A percentile compares a stretch with the other conserved stretches of the same genome.
These are phyloP conservation scores for Sphagnum tenellum DNA, from an alignment of 225 moss, liverwort and hornwort species.

Conservation along the genomic window DNA sequence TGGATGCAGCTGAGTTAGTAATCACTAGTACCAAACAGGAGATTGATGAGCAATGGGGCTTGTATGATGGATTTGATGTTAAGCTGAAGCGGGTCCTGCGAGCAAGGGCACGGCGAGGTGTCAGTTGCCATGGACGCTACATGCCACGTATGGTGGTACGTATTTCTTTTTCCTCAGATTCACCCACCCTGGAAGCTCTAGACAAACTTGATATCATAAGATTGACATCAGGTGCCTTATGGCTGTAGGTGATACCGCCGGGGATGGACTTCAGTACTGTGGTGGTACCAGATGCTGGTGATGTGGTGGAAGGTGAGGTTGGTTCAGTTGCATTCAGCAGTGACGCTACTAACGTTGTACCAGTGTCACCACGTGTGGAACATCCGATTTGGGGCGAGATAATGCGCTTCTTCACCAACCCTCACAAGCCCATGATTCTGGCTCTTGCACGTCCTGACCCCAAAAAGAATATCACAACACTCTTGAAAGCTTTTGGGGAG, in stretches of 20 bases:
- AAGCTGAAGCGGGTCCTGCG: slow-evolving; percentile 59
- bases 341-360: slow-evolving; percentile 30
- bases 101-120: slow-evolving; percentile 45
- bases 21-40: slow-evolving; percentile 80
- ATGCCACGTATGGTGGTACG: slow-evolving; percentile 77
- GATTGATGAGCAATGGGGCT: slow-evolving; percentile 78
- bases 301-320: slow-evolving; percentile 36
- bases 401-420: slow-evolving; percentile 64
- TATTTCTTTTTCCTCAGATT: slow-evolving; percentile 2
- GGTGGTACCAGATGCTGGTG: slow-evolving; percentile 45
- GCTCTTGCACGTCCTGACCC: slow-evolving; percentile 71
- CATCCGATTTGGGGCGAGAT: slow-evolving; percentile 36
- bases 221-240: background rate
- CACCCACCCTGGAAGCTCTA: no score
- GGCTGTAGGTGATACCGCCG: slow-evolving; percentile 62
- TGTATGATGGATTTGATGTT: slow-evolving; percentile 72
- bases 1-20: slow-evolving; percentile 70
- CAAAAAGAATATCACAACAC: slow-evolving; percentile 69
- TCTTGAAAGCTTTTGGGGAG: slow-evolving; percentile 69
- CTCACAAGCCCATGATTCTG: slow-evolving; percentile 80
- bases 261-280: slow-evolving; percentile 80
- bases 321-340: slow-evolving; percentile 30
- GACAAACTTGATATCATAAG: no score
- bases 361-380: slow-evolving; percentile 42
- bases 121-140: slow-evolving; percentile 58